Conservation (phyloP, 2,329 filamentous ascomycete genomes). For the Dactylellina cionopaga region DNA sequence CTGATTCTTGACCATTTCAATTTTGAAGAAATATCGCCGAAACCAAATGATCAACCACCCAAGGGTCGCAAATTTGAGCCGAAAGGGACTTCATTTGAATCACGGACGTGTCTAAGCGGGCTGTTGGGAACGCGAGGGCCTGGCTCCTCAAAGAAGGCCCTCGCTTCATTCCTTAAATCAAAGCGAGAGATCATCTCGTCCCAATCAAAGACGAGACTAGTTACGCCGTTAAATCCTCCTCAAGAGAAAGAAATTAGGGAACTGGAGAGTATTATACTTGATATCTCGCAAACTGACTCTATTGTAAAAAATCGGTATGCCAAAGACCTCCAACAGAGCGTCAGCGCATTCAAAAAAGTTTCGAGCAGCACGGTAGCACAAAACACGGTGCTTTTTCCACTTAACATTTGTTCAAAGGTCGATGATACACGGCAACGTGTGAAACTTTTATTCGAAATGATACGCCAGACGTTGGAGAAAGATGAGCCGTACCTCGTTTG, state of each 20-base stretch:
- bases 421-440: background rate
- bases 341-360: conserved; percentile 57
- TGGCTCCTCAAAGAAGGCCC: conserved; percentile 51
- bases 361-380: background rate
- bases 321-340: conserved; percentile 59
- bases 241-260: conserved; percentile 13
- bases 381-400: background rate
- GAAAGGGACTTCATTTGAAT: background rate
- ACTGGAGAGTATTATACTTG: conserved; percentile 10
- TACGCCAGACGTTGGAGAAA: background rate
- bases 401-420: conserved; percentile 13
- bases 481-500: conserved; percentile 1
- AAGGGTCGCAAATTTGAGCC: background rate
- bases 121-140: conserved; percentile 52
- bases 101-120: conserved; percentile 20
- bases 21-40: conserved; percentile 7
- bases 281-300: conserved; percentile 26
- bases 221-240: background rate
- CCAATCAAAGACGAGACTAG: background rate
- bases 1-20: conserved; percentile 59
- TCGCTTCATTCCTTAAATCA: conserved; percentile 6
- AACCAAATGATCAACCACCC: background rate
- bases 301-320: conserved; percentile 61
- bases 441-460: background rate
- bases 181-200: conserved; percentile 9